phyloP scores from a whole-genome alignment of 345 rosid species.

The Brassica rapa region DNA sequence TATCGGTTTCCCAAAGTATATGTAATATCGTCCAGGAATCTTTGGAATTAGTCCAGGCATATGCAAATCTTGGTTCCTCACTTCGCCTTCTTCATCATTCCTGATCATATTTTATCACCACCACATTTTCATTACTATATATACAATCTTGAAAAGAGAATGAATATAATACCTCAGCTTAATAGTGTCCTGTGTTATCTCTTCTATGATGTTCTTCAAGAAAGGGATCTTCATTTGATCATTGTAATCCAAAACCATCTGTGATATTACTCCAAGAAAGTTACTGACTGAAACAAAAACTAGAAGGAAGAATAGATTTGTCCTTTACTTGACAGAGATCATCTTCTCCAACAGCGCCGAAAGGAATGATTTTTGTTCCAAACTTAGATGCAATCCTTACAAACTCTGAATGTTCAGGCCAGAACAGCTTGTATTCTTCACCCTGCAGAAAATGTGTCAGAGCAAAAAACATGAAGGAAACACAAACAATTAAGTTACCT shows the following conservation, averaged over 20 bases:
- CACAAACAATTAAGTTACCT: constrained; percentile 43
- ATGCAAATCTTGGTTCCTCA: background rate
- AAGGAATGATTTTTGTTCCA: constrained; percentile 79
- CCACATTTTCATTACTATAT: background rate
- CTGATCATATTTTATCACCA: background rate
- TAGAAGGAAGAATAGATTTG: constrained; percentile 19
- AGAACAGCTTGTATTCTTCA: constrained; percentile 67
- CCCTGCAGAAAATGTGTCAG: constrained; percentile 45
- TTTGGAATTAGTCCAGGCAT: background rate
- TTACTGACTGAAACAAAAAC: background rate
- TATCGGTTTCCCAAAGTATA: background rate
- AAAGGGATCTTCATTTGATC: constrained; percentile 35
- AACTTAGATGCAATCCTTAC: constrained; percentile 71
- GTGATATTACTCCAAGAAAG: background rate
- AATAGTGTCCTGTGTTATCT: background rate
- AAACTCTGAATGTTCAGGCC: constrained; percentile 78
- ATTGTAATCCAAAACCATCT: constrained; percentile 60
- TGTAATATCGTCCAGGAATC: background rate
- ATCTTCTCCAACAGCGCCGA: constrained; percentile 76
- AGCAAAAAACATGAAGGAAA: background rate
- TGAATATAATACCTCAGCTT: background rate
- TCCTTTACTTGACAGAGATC: constrained; percentile 59
- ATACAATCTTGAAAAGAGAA: background rate
- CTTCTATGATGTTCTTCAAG: background rate
- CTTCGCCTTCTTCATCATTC: background rate